Evolutionary conservation across 2,329 filamentous ascomycete species (phyloP).

Genomic region (Hymenoscyphus fructigenus): DNA sequence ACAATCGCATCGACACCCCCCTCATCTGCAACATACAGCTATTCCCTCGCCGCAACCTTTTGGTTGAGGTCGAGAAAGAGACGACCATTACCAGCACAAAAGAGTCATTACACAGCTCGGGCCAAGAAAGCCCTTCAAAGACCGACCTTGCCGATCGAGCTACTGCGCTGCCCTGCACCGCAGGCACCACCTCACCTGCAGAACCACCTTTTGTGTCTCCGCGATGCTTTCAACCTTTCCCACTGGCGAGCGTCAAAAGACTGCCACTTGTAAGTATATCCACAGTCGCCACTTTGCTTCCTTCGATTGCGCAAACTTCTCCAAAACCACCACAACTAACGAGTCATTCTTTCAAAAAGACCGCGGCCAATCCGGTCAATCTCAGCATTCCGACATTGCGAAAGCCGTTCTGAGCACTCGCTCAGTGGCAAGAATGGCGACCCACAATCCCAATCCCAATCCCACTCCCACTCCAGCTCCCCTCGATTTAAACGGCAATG

Average conservation of each 20-base stretch:
- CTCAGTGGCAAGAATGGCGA: constrained; percentile 8
- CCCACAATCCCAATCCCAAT: background rate
- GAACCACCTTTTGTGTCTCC: background rate
- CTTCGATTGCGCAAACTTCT: background rate
- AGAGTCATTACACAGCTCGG: background rate
- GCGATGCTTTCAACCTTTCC: background rate
- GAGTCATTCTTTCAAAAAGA: background rate
- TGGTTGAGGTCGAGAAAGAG: constrained; percentile 2
- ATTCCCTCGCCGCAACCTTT: background rate
- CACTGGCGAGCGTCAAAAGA: background rate
- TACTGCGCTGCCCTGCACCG: background rate
- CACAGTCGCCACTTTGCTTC: background rate
- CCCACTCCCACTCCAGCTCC: constrained; percentile 2
- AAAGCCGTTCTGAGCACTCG: constrained; percentile 10
- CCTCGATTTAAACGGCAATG: background rate
- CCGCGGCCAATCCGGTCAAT: background rate
- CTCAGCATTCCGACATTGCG: constrained; percentile 11
- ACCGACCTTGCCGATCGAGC: background rate
- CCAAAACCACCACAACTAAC: background rate
- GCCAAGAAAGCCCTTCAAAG: background rate
- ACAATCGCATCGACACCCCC: background rate
- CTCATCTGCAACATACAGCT: background rate
- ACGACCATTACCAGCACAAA: background rate
- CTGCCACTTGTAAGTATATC: background rate
- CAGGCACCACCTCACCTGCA: background rate